phyloP scores from a whole-genome alignment of 805 yeast species.

The Jamesozyma lodderae region DNA sequence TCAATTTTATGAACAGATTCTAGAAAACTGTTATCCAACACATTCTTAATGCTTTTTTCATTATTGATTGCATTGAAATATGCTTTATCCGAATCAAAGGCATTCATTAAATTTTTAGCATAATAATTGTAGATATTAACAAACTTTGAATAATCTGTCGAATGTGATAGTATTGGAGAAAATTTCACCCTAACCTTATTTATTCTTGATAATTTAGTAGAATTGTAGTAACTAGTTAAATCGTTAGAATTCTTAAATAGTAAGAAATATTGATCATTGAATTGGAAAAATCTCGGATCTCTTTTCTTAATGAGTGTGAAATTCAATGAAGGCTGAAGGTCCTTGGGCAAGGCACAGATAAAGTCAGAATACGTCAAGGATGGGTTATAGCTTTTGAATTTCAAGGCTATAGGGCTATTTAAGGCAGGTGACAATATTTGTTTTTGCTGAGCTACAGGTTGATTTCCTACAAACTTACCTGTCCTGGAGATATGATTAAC shows the following conservation, averaged over 20 bases:
- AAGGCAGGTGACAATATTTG: neutral
- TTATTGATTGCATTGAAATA: slow-evolving; percentile 8
- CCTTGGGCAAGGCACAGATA: slow-evolving; percentile 10
- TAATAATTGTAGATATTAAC: slow-evolving; percentile 3
- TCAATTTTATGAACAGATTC: slow-evolving; percentile 11
- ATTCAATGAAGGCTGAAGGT: neutral
- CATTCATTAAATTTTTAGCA: slow-evolving; percentile 13
- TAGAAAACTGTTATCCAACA: neutral
- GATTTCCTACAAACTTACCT: slow-evolving; percentile 14
- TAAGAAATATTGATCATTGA: slow-evolving; percentile 21
- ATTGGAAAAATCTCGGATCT: slow-evolving; percentile 26
- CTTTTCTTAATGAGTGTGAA: slow-evolving; percentile 18
- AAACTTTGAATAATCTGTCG: neutral
- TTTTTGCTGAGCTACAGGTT: neutral
- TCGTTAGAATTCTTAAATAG: slow-evolving; percentile 14
- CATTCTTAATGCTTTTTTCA: neutral
- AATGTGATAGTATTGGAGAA: slow-evolving; percentile 1
- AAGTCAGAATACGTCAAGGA: slow-evolving; percentile 17
- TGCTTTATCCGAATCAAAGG: slow-evolving; percentile 13
- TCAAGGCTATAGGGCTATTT: neutral
- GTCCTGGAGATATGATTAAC: slow-evolving; percentile 10
- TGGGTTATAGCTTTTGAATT: slow-evolving; percentile 18
- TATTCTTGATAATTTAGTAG: slow-evolving; percentile 11
- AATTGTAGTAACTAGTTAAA: slow-evolving; percentile 10
- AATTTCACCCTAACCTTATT: slow-evolving; percentile 18